These are phyloP conservation scores for Backusella circina DNA, from an alignment of 192 early-diverging fungal genomes.

Conservation along the genomic window DNA sequence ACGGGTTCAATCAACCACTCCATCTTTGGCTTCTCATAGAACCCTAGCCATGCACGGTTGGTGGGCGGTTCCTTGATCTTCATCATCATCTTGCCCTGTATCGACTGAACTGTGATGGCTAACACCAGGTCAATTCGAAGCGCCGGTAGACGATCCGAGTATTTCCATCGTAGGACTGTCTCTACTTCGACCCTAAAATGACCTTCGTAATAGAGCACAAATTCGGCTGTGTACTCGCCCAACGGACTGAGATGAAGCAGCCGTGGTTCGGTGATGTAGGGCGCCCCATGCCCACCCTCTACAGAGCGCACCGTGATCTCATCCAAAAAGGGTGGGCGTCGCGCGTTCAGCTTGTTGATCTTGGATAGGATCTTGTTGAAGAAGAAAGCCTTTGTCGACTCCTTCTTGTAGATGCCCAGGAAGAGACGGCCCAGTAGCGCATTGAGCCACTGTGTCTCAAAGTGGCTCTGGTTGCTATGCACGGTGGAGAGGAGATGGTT, in stretches of 20 bases:
- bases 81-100: constrained; percentile 76
- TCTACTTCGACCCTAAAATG: constrained; percentile 80
- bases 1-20: constrained; percentile 74
- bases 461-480: constrained; percentile 49
- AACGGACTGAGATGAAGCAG: constrained; percentile 60
- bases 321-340: constrained; percentile 69
- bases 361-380: constrained; percentile 65
- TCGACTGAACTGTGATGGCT: constrained; percentile 64
- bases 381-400: constrained; percentile 53
- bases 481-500: constrained; percentile 42
- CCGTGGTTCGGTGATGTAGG: constrained; percentile 75
- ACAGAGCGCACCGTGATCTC: constrained; percentile 80
- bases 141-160: constrained; percentile 41
- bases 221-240: constrained; percentile 71
- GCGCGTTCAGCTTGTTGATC: constrained; percentile 60
- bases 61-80: constrained; percentile 78
- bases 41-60: constrained; percentile 86
- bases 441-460: constrained; percentile 74
- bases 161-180: constrained; percentile 44
- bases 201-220: constrained; percentile 77
- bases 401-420: constrained; percentile 63
- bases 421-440: constrained; percentile 80
- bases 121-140: constrained; percentile 77
- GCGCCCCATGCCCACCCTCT: constrained; percentile 73
- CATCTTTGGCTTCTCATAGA: constrained; percentile 75